These are phyloP conservation scores for Clarireedia hainanense DNA, from an alignment of 2,329 filamentous ascomycete species.

Conservation along the genomic window DNA sequence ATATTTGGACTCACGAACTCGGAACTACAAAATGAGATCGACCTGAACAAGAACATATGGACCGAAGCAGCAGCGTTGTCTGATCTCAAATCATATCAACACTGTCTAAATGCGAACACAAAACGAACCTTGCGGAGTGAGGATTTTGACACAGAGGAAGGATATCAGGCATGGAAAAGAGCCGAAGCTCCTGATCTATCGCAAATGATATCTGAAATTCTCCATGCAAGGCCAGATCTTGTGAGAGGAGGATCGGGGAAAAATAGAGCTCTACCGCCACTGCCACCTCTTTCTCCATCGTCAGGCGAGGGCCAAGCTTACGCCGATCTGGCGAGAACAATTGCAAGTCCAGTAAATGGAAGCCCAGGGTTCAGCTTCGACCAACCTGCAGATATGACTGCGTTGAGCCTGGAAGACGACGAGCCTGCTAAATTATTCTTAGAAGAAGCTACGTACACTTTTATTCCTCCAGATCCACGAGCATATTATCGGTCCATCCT, in stretches of 20 bases:
- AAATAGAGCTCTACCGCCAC: constrained; percentile 51
- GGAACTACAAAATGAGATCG: constrained; percentile 80
- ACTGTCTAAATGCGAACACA: constrained; percentile 74
- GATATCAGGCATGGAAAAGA: constrained; percentile 85
- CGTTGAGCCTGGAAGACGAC: constrained; percentile 25
- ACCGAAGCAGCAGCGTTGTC: constrained; percentile 84
- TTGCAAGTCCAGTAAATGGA: constrained; percentile 36
- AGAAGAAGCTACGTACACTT: constrained; percentile 69
- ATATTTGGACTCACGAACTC: constrained; percentile 77
- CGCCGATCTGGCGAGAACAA: constrained; percentile 41
- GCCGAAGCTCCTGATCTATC: constrained; percentile 81
- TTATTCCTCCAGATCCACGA: constrained; percentile 78
- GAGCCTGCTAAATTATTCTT: constrained; percentile 28
- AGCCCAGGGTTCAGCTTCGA: constrained; percentile 34
- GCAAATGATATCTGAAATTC: constrained; percentile 86
- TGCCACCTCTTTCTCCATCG: constrained; percentile 33
- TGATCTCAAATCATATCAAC: constrained; percentile 90
- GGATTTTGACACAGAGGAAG: constrained; percentile 86
- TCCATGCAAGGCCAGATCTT: constrained; percentile 78
- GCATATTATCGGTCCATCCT: constrained; percentile 77
- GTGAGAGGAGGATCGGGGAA: constrained; percentile 49
- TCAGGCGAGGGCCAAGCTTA: constrained; percentile 35
- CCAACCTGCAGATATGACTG: constrained; percentile 28
- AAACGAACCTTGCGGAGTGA: constrained; percentile 67
- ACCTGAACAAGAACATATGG: constrained; percentile 73